phyloP scores from a whole-genome alignment of 768 basidiomycete genomes.

The Leccinum truebloodii region DNA sequence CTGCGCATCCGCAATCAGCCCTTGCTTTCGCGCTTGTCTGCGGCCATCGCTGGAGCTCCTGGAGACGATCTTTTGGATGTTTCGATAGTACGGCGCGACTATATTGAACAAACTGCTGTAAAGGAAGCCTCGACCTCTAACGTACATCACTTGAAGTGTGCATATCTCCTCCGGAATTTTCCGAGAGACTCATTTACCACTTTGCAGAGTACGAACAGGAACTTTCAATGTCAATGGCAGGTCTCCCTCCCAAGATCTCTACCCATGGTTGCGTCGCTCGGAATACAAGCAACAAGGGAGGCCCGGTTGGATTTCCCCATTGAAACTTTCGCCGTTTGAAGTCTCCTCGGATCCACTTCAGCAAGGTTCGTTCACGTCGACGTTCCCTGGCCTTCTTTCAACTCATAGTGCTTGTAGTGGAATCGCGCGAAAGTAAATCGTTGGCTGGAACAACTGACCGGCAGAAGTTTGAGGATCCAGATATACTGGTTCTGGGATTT shows the following conservation, averaged over 20 bases:
- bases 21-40: slow-evolving; percentile 55
- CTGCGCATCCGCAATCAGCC: slow-evolving; percentile 51
- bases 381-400: not conserved
- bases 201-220: slow-evolving; percentile 61
- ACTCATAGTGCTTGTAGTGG: slow-evolving; percentile 8
- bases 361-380: slow-evolving; percentile 17
- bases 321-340: slow-evolving; percentile 40
- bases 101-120: slow-evolving; percentile 52
- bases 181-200: not conserved
- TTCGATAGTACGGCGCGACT: slow-evolving; percentile 59
- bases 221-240: slow-evolving; percentile 88
- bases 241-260: slow-evolving; percentile 69
- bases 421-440: slow-evolving; percentile 1
- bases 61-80: slow-evolving; percentile 64
- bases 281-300: not conserved
- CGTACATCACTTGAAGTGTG: slow-evolving; percentile 28
- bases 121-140: slow-evolving; percentile 27
- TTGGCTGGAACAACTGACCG: slow-evolving; percentile 11
- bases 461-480: slow-evolving; percentile 47
- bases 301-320: slow-evolving; percentile 35
- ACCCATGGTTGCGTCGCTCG: slow-evolving; percentile 55
- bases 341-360: slow-evolving; percentile 24
- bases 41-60: slow-evolving; percentile 59
- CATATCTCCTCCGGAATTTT: not conserved
- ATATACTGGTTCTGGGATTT: slow-evolving; percentile 74